Percentiles rank a stretch among this genome's conserved stretches.
Conservation (phyloP, 139 green algal species). For the Parachlorella kessleri region DNA sequence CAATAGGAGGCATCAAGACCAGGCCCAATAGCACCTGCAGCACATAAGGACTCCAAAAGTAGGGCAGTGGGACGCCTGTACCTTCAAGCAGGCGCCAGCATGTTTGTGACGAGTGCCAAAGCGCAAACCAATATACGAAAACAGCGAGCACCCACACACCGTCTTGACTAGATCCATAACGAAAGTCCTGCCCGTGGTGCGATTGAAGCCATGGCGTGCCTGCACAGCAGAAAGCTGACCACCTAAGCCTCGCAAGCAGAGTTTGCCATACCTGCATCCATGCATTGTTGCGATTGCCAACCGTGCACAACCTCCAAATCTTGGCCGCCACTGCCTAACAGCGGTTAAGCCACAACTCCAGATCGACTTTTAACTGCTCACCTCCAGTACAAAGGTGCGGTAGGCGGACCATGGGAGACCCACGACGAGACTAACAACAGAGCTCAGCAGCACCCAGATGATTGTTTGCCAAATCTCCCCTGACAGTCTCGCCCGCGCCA, state of each 20-base stretch:
- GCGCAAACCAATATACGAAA: background rate
- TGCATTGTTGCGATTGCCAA: too few species aligned
- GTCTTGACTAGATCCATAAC: conserved; percentile 69
- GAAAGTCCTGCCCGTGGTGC: conserved; percentile 77
- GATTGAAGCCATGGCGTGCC: conserved; percentile 95
- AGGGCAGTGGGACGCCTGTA: too few species aligned
- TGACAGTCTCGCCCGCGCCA: background rate
- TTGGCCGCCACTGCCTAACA: too few species aligned
- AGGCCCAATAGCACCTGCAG: conserved; percentile 52
- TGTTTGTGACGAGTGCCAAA: too few species aligned
- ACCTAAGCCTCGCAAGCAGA: too few species aligned
- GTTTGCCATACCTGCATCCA: too few species aligned
- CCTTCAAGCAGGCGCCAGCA: too few species aligned
- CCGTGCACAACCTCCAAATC: too few species aligned
- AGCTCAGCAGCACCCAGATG: conserved; percentile 56
- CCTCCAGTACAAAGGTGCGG: conserved; percentile 81
- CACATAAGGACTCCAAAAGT: background rate
- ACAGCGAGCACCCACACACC: too few species aligned
- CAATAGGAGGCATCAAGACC: conserved; percentile 75
- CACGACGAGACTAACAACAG: conserved; percentile 41
- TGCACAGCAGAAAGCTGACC: too few species aligned
- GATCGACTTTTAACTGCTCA: too few species aligned
- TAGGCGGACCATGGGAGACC: conserved; percentile 80
- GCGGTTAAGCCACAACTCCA: too few species aligned
- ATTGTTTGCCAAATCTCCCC: conserved; percentile 59